phyloP scores from a whole-genome alignment of 208 protist genomes.

The Leishmania tropica region DNA sequence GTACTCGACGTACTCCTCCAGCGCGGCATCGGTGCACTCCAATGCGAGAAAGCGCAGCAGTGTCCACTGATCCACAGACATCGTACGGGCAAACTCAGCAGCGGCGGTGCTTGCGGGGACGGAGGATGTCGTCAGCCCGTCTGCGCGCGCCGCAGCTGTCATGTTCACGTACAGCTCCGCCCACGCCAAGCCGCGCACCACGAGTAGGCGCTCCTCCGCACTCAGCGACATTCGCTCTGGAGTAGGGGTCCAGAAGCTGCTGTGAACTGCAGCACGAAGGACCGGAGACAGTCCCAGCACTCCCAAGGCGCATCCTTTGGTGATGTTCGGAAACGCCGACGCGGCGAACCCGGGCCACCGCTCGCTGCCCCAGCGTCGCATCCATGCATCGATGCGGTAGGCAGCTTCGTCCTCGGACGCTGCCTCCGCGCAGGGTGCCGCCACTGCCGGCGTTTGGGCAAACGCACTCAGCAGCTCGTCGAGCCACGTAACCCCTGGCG shows the following conservation, averaged over 20 bases:
- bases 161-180: slow-evolving; percentile 62
- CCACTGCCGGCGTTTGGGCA: slow-evolving; percentile 11
- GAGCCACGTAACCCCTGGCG: slow-evolving; percentile 45
- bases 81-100: slow-evolving; percentile 41
- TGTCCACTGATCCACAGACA: slow-evolving; percentile 49
- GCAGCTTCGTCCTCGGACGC: neutral
- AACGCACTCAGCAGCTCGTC: slow-evolving; percentile 49
- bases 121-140: neutral
- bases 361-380: slow-evolving; percentile 25
- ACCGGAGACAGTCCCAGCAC: slow-evolving; percentile 25
- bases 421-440: neutral
- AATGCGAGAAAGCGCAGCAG: slow-evolving; percentile 66
- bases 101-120: slow-evolving; percentile 29
- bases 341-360: slow-evolving; percentile 20
- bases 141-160: neutral
- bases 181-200: slow-evolving; percentile 74
- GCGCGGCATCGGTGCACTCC: slow-evolving; percentile 47
- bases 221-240: neutral
- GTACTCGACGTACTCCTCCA: slow-evolving; percentile 49
- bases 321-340: slow-evolving; percentile 20
- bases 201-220: slow-evolving; percentile 9
- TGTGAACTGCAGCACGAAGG: slow-evolving; percentile 20
- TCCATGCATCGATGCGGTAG: slow-evolving; percentile 19
- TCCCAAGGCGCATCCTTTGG: slow-evolving; percentile 18
- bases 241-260: slow-evolving; percentile 18